Percentiles rank a stretch among this genome's conserved stretches.
Evolutionary conservation across 768 basidiomycete genomes (phyloP).

Genomic region (Hortiboletus campestris): DNA sequence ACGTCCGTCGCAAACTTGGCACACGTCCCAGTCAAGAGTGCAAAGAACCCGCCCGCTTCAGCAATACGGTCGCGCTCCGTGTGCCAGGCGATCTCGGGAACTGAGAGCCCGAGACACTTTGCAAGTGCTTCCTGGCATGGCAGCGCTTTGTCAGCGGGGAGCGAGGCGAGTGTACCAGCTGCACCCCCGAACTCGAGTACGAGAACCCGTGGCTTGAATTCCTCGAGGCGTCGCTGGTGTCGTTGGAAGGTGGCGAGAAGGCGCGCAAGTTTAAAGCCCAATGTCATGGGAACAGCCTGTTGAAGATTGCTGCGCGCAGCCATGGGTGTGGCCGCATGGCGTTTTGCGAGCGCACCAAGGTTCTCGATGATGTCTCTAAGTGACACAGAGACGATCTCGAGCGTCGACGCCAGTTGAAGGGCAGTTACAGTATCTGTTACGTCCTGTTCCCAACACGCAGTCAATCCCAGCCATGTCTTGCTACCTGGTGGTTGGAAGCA

Average conservation of each 20-base stretch:
- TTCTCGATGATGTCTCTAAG: slow-evolving; percentile 30
- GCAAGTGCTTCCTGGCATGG: slow-evolving; percentile 26
- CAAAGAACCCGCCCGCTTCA: slow-evolving; percentile 44
- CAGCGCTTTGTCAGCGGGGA: slow-evolving; percentile 36
- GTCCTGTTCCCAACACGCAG: slow-evolving; percentile 32
- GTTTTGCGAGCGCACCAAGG: slow-evolving; percentile 30
- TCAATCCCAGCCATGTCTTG: not conserved
- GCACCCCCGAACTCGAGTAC: slow-evolving; percentile 47
- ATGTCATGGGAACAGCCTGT: slow-evolving; percentile 47
- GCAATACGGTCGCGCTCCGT: slow-evolving; percentile 46
- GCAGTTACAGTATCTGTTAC: slow-evolving; percentile 48
- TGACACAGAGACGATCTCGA: slow-evolving; percentile 31
- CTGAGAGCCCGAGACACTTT: slow-evolving; percentile 14
- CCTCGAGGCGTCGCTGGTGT: slow-evolving; percentile 36
- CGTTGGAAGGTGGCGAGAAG: slow-evolving; percentile 43
- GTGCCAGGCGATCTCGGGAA: slow-evolving; percentile 35
- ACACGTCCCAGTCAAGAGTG: slow-evolving; percentile 44
- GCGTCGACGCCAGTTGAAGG: slow-evolving; percentile 41
- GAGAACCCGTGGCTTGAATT: slow-evolving; percentile 38
- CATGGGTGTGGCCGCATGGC: slow-evolving; percentile 41
- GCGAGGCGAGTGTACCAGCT: slow-evolving; percentile 45
- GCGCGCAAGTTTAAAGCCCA: slow-evolving; percentile 47
- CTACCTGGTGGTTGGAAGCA: not conserved
- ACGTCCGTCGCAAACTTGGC: slow-evolving; percentile 45
- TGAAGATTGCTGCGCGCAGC: slow-evolving; percentile 47